Percentiles rank a stretch among this genome's conserved stretches.
Conservation (phyloP, 495 filamentous ascomycete species). For the Aspergillus indologenus region DNA sequence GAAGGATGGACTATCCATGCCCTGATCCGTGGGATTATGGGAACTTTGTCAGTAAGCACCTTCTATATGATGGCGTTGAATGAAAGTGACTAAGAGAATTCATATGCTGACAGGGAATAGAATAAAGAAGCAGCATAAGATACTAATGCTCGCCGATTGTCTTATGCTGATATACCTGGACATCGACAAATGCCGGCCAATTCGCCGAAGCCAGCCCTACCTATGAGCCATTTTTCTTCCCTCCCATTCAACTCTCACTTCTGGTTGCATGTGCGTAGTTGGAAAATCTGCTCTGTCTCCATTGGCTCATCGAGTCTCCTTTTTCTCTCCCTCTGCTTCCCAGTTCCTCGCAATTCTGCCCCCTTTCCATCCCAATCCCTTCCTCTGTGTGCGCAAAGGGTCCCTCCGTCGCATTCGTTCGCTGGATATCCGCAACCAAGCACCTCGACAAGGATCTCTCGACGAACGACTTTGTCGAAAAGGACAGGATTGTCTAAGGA, state of each 20-base stretch:
- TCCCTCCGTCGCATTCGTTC: background rate
- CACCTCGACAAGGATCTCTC: background rate
- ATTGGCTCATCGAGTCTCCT: background rate
- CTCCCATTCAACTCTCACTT: background rate
- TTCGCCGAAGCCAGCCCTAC: background rate
- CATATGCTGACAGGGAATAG: background rate
- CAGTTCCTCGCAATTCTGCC: background rate
- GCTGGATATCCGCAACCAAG: background rate
- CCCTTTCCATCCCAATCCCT: background rate
- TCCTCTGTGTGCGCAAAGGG: background rate
- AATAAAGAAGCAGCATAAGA: no score
- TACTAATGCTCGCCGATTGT: background rate
- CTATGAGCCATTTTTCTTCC: background rate
- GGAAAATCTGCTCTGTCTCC: no score
- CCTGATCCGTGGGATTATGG: background rate
- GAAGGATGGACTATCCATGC: background rate
- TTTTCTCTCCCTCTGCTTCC: background rate
- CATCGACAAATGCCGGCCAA: background rate
- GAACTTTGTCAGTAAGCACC: no score
- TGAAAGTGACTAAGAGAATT: background rate
- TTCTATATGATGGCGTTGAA: no score
- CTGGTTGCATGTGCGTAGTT: background rate
- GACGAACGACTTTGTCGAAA: background rate
- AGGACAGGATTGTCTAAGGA: background rate
- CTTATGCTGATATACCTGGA: background rate